These are phyloP conservation scores for Mucor circinelloides DNA, from an alignment of 371 early-diverging fungal genomes.

Conservation along the genomic window DNA sequence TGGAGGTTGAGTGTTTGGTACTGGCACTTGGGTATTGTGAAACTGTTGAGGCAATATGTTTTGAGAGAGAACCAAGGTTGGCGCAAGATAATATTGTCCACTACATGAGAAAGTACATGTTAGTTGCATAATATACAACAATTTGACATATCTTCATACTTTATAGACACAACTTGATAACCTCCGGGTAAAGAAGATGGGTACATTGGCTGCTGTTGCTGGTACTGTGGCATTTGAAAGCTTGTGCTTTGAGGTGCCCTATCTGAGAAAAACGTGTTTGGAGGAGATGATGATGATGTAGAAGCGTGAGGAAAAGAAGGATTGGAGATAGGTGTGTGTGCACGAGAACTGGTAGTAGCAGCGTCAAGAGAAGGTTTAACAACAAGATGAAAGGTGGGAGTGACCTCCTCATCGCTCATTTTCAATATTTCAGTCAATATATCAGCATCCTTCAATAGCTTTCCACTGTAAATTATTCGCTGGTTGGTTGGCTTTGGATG, in stretches of 20 bases:
- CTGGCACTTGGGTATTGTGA: not conserved
- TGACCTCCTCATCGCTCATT: constrained; percentile 21
- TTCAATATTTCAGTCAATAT: constrained; percentile 26
- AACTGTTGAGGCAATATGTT: constrained; percentile 4
- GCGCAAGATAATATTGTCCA: constrained; percentile 48
- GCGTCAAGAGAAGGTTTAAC: constrained; percentile 41
- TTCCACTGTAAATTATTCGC: constrained; percentile 48
- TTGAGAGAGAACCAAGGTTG: constrained; percentile 32
- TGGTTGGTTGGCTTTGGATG: constrained; percentile 39
- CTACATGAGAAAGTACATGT: constrained; percentile 12
- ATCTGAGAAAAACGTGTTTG: not conserved
- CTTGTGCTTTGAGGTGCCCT: not conserved
- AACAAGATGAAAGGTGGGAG: constrained; percentile 49
- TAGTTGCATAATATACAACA: not conserved
- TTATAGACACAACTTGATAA: constrained; percentile 43
- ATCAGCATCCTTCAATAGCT: constrained; percentile 35
- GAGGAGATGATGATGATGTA: not conserved
- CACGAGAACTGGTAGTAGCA: not conserved
- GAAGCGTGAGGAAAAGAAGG: not conserved
- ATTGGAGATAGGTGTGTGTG: not conserved
- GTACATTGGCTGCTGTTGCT: constrained; percentile 5
- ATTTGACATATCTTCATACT: constrained; percentile 42
- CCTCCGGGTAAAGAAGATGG: constrained; percentile 42
- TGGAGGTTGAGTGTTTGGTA: not conserved
- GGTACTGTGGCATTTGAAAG: not conserved